Base-by-base conservation (phyloP, 331 rosid species). In the Dryas integrifolia region DNA sequence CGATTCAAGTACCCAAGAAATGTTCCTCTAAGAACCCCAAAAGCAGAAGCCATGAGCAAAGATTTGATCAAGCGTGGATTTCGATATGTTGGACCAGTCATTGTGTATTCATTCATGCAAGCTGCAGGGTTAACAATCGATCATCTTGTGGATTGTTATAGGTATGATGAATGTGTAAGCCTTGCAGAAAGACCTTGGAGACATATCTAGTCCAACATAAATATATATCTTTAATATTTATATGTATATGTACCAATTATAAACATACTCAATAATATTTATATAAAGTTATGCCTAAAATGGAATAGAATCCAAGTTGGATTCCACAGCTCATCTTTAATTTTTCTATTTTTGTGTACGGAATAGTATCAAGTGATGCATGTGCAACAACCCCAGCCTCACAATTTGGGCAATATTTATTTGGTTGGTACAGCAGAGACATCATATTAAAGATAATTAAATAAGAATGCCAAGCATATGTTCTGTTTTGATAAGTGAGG, bases 151-250 rank as follows among this genome's bases (percentile, higher is more conserved):
- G 93, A 92, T 73, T 95, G 99, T 60, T 92, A 89, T 35, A 81
- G 99, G 61, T 90, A 92, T n/a, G 38, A 45, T 72, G 98, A 95
- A 44, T 92, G 98, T 70, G 93, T 95, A 0, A 81, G 83, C 78
- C 92, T 92, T 16, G 99, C 99, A 1, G 99, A 95, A 79, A 88
- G 99, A 80, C 99, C 98, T 45, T 95, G 99, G 99, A 95, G 99
- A 83, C 99, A 95, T 79, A 89, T 95, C 76, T 95, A 77, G 79
- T 40, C 46, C n/a, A n/a, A 5, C 13, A 30, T 30, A 30, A 30
- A 30, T 30, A 30, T 30, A 30, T 2, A 30, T 30, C 3, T 30
- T 30, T 30, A 30, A 30, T 30, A 2, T 30, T 30, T 30, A 30
- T 30, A 30, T 30, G 2, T 30, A 30, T 30, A 30, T 30, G 35